These are phyloP conservation scores for Cyberlindnera euphorbiae DNA, from an alignment of 805 yeast genomes.

Conservation along the genomic window DNA sequence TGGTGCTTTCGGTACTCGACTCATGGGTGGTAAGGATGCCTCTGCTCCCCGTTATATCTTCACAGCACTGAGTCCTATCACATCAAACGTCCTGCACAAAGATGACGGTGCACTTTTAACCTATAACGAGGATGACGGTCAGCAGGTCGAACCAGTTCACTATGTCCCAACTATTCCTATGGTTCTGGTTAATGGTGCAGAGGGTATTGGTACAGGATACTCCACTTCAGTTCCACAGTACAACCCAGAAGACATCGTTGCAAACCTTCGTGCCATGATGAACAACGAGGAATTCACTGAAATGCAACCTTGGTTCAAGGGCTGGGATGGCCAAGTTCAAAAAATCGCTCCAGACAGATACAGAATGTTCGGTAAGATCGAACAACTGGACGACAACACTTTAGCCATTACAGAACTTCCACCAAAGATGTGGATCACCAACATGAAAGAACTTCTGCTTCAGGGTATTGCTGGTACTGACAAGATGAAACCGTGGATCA, in stretches of 20 bases:
- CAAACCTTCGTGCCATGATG: constrained; percentile 70
- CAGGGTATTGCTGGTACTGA: constrained; percentile 74
- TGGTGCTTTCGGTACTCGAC: constrained; percentile 96
- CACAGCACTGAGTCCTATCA: constrained; percentile 75
- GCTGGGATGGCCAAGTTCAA: constrained; percentile 86
- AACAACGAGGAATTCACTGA: constrained; percentile 61
- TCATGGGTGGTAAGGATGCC: constrained; percentile 96
- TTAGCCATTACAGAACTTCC: constrained; percentile 92
- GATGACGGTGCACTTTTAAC: constrained; percentile 73
- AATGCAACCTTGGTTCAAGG: constrained; percentile 91
- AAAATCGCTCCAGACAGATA: constrained; percentile 60
- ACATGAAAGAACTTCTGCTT: constrained; percentile 78
- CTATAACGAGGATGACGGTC: constrained; percentile 89
- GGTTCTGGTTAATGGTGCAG: constrained; percentile 92
- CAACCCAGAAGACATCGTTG: constrained; percentile 80
- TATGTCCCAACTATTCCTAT: constrained; percentile 92
- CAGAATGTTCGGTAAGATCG: constrained; percentile 74
- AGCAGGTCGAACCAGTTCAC: constrained; percentile 93
- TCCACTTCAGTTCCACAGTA: constrained; percentile 87
- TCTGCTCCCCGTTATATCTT: constrained; percentile 97
- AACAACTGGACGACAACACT: constrained; percentile 72
- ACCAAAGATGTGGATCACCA: constrained; percentile 86
- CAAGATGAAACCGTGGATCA: constrained; percentile 77
- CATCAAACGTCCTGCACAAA: constrained; percentile 71
- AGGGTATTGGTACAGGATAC: constrained; percentile 99